Percentiles rank a stretch among this genome's conserved stretches.
Evolutionary conservation across 495 filamentous ascomycete species (phyloP).

Genomic region (Aspergillus sclerotioniger): DNA sequence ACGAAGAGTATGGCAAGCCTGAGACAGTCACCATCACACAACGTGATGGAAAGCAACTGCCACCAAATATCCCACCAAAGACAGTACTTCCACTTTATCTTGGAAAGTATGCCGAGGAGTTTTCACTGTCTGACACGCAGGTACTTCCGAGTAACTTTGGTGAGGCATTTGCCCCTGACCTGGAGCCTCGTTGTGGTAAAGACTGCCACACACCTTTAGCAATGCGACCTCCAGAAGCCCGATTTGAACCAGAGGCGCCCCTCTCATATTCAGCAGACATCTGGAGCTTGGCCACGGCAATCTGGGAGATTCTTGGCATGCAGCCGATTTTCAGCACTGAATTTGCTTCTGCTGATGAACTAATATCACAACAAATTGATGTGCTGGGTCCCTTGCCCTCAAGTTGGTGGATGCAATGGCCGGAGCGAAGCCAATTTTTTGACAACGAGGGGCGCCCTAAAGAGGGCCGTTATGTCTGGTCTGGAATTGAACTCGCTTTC

Average conservation of each 20-base stretch:
- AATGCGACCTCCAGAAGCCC: slow-evolving; percentile 32
- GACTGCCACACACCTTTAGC: slow-evolving; percentile 15
- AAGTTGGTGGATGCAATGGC: slow-evolving; percentile 30
- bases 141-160: slow-evolving; percentile 33
- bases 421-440: slow-evolving; percentile 24
- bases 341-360: slow-evolving; percentile 22
- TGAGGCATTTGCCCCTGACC: slow-evolving; percentile 24
- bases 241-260: slow-evolving; percentile 28
- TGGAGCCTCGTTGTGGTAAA: slow-evolving; percentile 14
- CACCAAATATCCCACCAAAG: slow-evolving; percentile 23
- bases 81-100: slow-evolving; percentile 31
- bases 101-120: slow-evolving; percentile 26
- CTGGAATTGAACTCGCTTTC: slow-evolving; percentile 25
- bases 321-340: slow-evolving; percentile 16
- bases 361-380: slow-evolving; percentile 29
- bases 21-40: slow-evolving; percentile 19
- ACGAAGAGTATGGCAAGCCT: slow-evolving; percentile 29
- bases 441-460: slow-evolving; percentile 21
- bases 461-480: slow-evolving; percentile 19
- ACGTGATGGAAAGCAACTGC: slow-evolving; percentile 15
- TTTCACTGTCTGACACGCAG: slow-evolving; percentile 23
- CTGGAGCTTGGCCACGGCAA: slow-evolving; percentile 34
- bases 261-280: slow-evolving; percentile 30
- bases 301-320: slow-evolving; percentile 29
- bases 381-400: slow-evolving; percentile 27